Base-by-base conservation (phyloP, 2,329 filamentous ascomycete species). In the Dichotomopilus funicola region DNA sequence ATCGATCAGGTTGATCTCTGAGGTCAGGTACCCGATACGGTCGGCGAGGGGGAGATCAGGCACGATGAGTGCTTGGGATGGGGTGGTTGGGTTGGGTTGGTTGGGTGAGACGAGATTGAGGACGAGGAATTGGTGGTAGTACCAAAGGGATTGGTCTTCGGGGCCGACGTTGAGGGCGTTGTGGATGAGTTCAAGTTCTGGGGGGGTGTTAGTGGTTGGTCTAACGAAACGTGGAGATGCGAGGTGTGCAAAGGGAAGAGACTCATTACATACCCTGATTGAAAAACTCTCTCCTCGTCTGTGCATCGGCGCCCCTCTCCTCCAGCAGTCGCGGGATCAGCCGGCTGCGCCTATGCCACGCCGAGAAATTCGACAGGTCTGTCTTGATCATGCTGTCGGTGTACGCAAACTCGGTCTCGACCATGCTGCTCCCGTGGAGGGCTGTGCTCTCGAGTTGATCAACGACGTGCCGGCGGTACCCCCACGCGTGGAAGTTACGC, bases 401-500 rank as follows among this genome's bases (percentile, higher is more conserved):
- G 71, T 96, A 97, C 38, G 82, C 83, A 62, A 96, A 94, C 70
- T 99, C 94, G 12, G 78, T 67, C 70, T 95, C 86, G 1, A 82
- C 83, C 78, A 95, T 82, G 68, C 82, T 88, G 49, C 71, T 69
- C 1, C 78, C 80, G 5, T 72, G 67, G 5, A 85, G 69, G 11
- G 64, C 69, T 1, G 71, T 44, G 54, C 79, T 81, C 70, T 96
- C 89, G 1, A 97, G 77, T 56, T 84, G 80, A n/a, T 78, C 73
- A 2, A 96, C 85, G 5, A 96, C 85, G 53, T 83, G 81, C 47
- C 91, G 83, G 51, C 94, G 80, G 70, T 99, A 99, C 44, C 87
- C 86, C 94, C 94, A 99, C 36, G 92, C 94, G 68, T 97, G 94
- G 68, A 96, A 99, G 68, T 99, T 99, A 50, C 94, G 83, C 60